Base-by-base conservation (phyloP, 1,139 yeast species). In the Geotrichum histeridarum region DNA sequence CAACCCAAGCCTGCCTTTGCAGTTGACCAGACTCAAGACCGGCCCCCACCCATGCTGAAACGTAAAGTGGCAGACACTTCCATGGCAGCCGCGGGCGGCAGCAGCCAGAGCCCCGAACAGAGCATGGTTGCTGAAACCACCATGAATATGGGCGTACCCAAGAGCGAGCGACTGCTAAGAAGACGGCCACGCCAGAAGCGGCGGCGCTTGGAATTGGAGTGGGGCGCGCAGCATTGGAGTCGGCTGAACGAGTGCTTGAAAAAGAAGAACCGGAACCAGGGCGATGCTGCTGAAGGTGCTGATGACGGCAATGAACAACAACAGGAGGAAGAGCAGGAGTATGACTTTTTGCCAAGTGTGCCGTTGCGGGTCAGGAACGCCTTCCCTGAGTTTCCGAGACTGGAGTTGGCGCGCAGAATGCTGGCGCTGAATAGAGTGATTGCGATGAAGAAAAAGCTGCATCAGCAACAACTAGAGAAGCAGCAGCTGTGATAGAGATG, bases 361-460 rank as follows among this genome's bases (percentile, higher is more conserved):
- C 54, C 54, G 14, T 37, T 45, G 15, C 31, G 42, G 8, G 46
- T 52, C 9, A 11, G 51, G 14, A 33, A 35, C 9, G 48, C 42
- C 35, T 48, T 52, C 41, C 48, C 54, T 1, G 54, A 52, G 37
- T 52, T 52, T 31, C 31, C 51, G 9, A 42, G 36, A n/a, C 14
- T 47, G 31, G 54, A 52, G 37, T 27, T 52, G 32, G 51, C 49
- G 9, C 14, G 54, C 27, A 15, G 54, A 41, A 47, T 52, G 41
- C 32, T 52, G 15, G 54, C 51, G 1, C 30, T 52, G 35, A 18
- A 30, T 18, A 39, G 51, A 30, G 39, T 47, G 11, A 15, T 37
- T 18, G 37, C n/a, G 15, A 6, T 37, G 36, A 47, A 47, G 37
- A 33, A 38, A 14, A 18, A 27, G 30, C 32, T 22, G 18, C 22